Percentiles rank a stretch among this genome's conserved stretches.
Conservation (phyloP, 129 eudicot genomes). For the Solidago caesia region DNA sequence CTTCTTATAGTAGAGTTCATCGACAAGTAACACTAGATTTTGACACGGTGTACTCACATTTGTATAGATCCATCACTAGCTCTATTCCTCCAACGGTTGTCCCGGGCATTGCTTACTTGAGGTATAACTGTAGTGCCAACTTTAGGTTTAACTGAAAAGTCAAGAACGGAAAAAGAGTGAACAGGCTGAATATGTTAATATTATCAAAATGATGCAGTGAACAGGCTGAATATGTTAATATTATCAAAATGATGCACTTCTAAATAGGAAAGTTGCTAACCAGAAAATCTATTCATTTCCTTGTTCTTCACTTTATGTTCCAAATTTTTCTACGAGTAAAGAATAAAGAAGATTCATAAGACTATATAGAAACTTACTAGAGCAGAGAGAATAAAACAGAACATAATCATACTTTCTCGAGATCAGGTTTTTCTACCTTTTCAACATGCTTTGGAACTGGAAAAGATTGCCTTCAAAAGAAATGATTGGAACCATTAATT, state of each 20-base stretch:
- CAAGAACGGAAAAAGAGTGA: constrained; percentile 2
- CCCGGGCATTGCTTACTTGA: constrained; percentile 41
- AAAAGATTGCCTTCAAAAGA: constrained; percentile 58
- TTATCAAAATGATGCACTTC: neutral
- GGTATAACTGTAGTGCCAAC: constrained; percentile 39
- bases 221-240: neutral
- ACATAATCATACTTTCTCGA: constrained; percentile 40
- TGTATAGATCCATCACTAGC: constrained; percentile 45
- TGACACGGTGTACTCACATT: constrained; percentile 37
- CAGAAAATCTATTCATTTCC: constrained; percentile 48
- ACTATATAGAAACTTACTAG: neutral
- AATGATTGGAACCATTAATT: constrained; percentile 18
- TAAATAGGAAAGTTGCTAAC: constrained; percentile 35
- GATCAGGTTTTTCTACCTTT: constrained; percentile 35
- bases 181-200: neutral
- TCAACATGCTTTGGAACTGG: constrained; percentile 55
- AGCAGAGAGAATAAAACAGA: neutral
- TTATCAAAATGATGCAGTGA: neutral
- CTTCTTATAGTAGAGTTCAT: neutral
- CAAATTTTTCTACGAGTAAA: constrained; percentile 43
- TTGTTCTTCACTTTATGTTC: constrained; percentile 32
- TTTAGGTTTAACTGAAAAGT: constrained; percentile 57
- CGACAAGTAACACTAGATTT: neutral
- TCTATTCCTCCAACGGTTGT: constrained; percentile 42
- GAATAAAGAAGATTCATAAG: constrained; percentile 5